These are phyloP conservation scores for Pseudonitzschia pungens DNA, from an alignment of 108 stramenopile genomes.

Conservation along the genomic window DNA sequence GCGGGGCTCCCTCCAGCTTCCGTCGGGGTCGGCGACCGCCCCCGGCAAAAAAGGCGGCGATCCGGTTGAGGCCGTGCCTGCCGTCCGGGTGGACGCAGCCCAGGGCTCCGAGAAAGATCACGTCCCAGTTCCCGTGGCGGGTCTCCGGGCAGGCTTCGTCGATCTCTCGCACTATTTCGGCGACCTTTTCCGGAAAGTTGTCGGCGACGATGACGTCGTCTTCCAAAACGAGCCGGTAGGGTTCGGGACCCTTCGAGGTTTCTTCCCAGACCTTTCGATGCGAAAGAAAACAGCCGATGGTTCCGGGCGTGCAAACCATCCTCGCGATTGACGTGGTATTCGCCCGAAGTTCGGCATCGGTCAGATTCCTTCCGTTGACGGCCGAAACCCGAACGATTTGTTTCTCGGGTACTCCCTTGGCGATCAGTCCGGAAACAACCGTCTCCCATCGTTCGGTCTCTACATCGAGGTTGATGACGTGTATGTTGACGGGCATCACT, in stretches of 20 bases:
- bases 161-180: background rate
- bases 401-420: background rate
- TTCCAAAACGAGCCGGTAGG: conserved; percentile 27
- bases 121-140: conserved; percentile 23
- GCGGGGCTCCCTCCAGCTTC: background rate
- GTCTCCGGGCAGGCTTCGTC: background rate
- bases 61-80: conserved; percentile 10
- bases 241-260: background rate
- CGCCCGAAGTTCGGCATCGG: background rate
- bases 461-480: conserved; percentile 27
- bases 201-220: conserved; percentile 29
- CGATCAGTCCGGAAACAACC: conserved; percentile 13
- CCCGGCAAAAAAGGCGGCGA: conserved; percentile 10
- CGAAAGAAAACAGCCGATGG: conserved; percentile 33
- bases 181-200: conserved; percentile 14
- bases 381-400: conserved; percentile 11
- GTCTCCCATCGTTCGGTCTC: conserved; percentile 24
- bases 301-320: conserved; percentile 24
- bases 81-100: conserved; percentile 28
- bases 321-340: conserved; percentile 21
- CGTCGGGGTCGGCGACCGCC: background rate
- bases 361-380: conserved; percentile 22
- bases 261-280: conserved; percentile 29
- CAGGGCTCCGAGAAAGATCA: conserved; percentile 31
- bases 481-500: background rate